Evolutionary conservation across 345 rosid genomes (phyloP).

Genomic region (Corymbia maculata): DNA sequence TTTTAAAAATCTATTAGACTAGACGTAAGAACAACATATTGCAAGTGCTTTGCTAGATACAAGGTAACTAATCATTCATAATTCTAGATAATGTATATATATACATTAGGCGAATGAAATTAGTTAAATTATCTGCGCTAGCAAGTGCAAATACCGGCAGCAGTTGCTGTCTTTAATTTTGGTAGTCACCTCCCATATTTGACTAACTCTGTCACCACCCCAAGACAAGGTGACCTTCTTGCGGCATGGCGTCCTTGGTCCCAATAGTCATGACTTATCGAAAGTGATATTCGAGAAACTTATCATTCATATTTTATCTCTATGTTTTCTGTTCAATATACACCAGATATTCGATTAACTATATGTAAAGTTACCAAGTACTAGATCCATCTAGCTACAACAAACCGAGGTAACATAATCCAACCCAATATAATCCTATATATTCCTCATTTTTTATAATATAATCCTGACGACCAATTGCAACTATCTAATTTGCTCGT

Average conservation of each 20-base stretch:
- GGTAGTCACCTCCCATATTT: neutral
- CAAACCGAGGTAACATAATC: neutral
- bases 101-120: neutral
- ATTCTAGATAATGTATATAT: neutral
- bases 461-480: no score
- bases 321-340: neutral
- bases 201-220: neutral
- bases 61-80: no score
- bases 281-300: neutral
- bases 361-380: neutral
- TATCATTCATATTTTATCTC: neutral
- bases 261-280: neutral
- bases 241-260: neutral
- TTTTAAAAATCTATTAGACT: neutral
- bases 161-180: neutral
- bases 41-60: neutral
- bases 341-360: neutral
- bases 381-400: neutral
- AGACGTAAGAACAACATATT: neutral
- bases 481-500: no score
- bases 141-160: neutral
- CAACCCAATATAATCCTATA: no score
- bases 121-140: neutral
- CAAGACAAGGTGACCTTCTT: neutral
- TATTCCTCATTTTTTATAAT: no score